Conservation (phyloP, 768 basidiomycete genomes). For the Nevesoporus exiguus region DNA sequence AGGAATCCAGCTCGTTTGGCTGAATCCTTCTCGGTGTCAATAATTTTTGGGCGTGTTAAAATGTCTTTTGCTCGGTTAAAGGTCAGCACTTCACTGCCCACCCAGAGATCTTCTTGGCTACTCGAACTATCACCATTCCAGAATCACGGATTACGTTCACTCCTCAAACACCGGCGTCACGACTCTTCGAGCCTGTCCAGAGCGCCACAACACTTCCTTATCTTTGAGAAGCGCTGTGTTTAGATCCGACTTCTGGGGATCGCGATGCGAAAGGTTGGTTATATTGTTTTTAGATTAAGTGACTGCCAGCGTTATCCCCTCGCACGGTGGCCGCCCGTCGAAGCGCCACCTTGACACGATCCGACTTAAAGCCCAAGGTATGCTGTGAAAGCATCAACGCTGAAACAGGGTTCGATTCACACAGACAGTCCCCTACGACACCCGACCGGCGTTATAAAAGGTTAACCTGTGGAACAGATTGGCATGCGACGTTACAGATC, state of each 20-base stretch:
- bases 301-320: no score
- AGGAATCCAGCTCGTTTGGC: background rate
- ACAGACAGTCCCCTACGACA: no score
- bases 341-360: background rate
- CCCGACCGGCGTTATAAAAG: no score
- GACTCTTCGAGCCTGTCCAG: no score
- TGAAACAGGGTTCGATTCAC: background rate
- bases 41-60: no score
- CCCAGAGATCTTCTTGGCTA: background rate
- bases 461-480: background rate
- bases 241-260: background rate
- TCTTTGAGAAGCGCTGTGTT: background rate
- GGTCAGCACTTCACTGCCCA: background rate
- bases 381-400: background rate
- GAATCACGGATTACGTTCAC: background rate
- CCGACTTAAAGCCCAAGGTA: background rate
- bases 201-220: background rate
- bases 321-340: background rate
- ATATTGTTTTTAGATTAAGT: background rate
- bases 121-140: background rate
- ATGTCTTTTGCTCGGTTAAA: background rate
- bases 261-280: background rate
- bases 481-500: background rate
- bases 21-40: no score
- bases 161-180: background rate